Percentiles rank a stretch among this genome's conserved stretches.
phyloP scores from a whole-genome alignment of 257 asterid species.

The Thymus mandschuricus region DNA sequence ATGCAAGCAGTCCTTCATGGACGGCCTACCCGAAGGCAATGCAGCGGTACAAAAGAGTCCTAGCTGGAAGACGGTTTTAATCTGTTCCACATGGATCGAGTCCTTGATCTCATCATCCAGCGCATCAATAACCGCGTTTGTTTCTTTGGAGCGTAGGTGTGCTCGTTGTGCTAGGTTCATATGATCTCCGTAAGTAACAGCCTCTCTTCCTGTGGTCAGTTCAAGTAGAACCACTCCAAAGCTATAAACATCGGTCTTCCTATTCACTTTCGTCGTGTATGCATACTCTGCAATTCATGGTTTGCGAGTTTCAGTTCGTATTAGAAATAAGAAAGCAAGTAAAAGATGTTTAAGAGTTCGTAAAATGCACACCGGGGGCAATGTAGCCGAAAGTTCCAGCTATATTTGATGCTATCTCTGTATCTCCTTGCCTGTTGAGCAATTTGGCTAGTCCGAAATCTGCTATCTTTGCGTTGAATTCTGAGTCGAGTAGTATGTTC shows the following conservation, averaged over 20 bases:
- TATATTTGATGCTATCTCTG: conserved; percentile 55
- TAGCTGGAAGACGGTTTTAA: conserved; percentile 33
- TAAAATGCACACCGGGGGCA: conserved; percentile 57
- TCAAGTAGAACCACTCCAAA: conserved; percentile 46
- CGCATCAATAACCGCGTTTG: conserved; percentile 25
- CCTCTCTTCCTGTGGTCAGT: conserved; percentile 41
- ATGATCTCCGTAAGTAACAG: conserved; percentile 38
- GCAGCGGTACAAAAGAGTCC: conserved; percentile 41
- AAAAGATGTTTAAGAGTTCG: neutral
- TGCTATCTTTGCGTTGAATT: conserved; percentile 58
- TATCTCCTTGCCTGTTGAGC: conserved; percentile 46
- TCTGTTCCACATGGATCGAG: conserved; percentile 32
- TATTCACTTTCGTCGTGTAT: conserved; percentile 36
- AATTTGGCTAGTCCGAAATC: conserved; percentile 72
- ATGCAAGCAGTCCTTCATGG: conserved; percentile 44
- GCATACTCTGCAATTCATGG: conserved; percentile 39
- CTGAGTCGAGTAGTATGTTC: conserved; percentile 62
- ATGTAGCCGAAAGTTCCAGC: conserved; percentile 76
- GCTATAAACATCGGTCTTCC: conserved; percentile 44
- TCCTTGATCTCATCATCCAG: conserved; percentile 40
- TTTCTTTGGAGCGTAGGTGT: conserved; percentile 20
- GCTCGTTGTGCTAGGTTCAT: conserved; percentile 46
- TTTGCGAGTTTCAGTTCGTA: neutral
- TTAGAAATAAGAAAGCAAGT: neutral
- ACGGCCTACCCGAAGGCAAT: conserved; percentile 43